Base-by-base conservation (phyloP, 192 early-diverging fungal species). In the Podila horticola region DNA sequence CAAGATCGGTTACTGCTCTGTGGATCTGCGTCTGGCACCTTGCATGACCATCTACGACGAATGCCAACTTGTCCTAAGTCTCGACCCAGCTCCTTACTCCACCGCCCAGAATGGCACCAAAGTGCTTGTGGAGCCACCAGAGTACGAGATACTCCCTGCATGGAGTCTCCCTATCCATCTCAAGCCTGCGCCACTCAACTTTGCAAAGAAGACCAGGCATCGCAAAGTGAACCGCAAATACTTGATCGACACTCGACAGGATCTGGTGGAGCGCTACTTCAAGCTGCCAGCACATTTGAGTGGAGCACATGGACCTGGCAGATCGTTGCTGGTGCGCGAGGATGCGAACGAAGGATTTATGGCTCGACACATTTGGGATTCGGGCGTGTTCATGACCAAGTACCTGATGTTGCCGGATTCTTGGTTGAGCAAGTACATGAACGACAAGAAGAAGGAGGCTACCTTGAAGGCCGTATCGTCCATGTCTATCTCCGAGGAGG, bases 291-390 rank as follows among this genome's bases (percentile, higher is more conserved):
- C 71, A 20, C 71, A 81, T 69, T 49, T 81, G 33, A 63, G 66
- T 12, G 69, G 66, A 49, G 38, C 20, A 15, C 67, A 73, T 55
- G 77, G 77, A 26, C 62, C 60, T 1, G 77, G 77, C 0, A 19
- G 71, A 15, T 73, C 77, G 4, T n/a, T 81, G 4, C 31, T 81
- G 38, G 58, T 81, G 11, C 71, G 77, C 8, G 77, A 81, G 45
- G 77, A 81, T 69, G 77, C 77, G 36, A 72, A 50, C 12, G 77
- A 81, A 31, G 77, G 77, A 4, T 73, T 81, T 24, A 81, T 81
- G 77, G 77, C 77, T 9, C 71, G 77, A 6, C 77, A 81, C 69
- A 81, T 81, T 19, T 81, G 77, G 77, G 77, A 81, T n/a, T 81
- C 77, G 3, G 77, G 77, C 24, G 77, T 81, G 26, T 81, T 73